A percentile compares a stretch with the other conserved stretches of the same genome.
These are phyloP conservation scores for Fusarium sp. DNA, from an alignment of 2,329 filamentous ascomycete genomes.

Conservation along the genomic window DNA sequence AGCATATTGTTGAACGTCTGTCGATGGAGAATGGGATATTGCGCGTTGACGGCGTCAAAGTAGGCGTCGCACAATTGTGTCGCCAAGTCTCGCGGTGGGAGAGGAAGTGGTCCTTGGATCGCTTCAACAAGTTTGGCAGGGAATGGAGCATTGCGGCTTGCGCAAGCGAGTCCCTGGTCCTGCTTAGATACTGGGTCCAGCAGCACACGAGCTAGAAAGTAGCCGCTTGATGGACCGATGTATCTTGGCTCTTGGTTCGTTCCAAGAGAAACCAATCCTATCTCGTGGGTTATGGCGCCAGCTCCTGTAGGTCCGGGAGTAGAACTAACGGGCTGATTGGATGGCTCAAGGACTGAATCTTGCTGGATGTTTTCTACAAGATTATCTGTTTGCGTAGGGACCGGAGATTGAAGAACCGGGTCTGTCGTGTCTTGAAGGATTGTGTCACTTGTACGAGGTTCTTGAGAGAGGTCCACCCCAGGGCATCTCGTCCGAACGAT, in stretches of 20 bases:
- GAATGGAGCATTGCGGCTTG: conserved; percentile 23
- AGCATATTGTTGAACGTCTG: conserved; percentile 53
- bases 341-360: background rate
- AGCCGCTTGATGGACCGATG: conserved; percentile 65
- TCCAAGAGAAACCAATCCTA: conserved; percentile 61
- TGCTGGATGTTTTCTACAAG: background rate
- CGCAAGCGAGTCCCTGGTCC: conserved; percentile 23
- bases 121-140: conserved; percentile 47
- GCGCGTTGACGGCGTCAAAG: conserved; percentile 57
- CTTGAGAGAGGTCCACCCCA: conserved; percentile 51
- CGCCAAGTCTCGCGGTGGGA: conserved; percentile 49
- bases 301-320: conserved; percentile 28
- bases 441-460: conserved; percentile 17
- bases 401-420: background rate
- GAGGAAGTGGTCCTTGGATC: conserved; percentile 45
- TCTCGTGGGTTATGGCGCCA: conserved; percentile 56
- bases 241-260: conserved; percentile 59
- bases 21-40: conserved; percentile 60
- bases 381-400: background rate
- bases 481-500: conserved; percentile 54
- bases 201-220: conserved; percentile 61
- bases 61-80: conserved; percentile 56
- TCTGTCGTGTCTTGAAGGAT: conserved; percentile 9
- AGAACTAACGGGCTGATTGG: conserved; percentile 19
- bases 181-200: conserved; percentile 50